Evolutionary conservation across 225 moss, liverwort and hornwort species (phyloP).

Genomic region (Bryoerythrophyllum caledonicum): DNA sequence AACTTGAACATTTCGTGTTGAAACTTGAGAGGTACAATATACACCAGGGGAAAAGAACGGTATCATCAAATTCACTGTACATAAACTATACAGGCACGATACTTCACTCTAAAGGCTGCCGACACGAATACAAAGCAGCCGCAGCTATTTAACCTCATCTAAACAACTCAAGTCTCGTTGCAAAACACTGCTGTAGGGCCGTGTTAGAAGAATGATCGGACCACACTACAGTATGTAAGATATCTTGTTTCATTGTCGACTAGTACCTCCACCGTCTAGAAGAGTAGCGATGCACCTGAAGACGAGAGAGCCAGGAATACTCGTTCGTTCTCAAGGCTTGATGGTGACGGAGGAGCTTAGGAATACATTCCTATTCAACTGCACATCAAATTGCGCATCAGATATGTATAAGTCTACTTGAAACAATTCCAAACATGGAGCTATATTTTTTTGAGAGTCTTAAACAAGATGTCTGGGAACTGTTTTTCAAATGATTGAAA

Average conservation of each 20-base stretch:
- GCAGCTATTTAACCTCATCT: slow-evolving; percentile 20
- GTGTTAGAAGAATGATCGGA: background rate
- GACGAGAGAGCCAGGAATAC: background rate
- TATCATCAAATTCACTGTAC: slow-evolving; percentile 22
- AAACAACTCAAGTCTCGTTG: slow-evolving; percentile 12
- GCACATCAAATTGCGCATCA: slow-evolving; percentile 17
- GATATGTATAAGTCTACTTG: background rate
- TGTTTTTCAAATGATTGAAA: background rate
- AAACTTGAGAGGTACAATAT: slow-evolving; percentile 17
- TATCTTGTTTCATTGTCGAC: slow-evolving; percentile 27
- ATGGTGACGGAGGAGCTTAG: slow-evolving; percentile 1
- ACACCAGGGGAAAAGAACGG: slow-evolving; percentile 15
- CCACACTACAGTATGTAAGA: slow-evolving; percentile 4
- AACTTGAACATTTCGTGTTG: slow-evolving; percentile 6
- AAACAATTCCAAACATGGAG: background rate
- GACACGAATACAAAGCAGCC: slow-evolving; percentile 15
- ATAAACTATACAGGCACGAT: slow-evolving; percentile 27
- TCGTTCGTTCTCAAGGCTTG: background rate
- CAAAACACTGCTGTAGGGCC: slow-evolving; percentile 13
- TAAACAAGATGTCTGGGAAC: background rate
- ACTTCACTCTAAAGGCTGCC: slow-evolving; percentile 13
- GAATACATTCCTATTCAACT: slow-evolving; percentile 17
- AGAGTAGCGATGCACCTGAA: slow-evolving; percentile 13
- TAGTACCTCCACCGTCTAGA: slow-evolving; percentile 25
- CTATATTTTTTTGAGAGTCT: background rate